Evolutionary conservation across 306 rosid species (phyloP), one percentile per base, ranked within the genome.

Genomic region (Cotoneaster glaucophyllus): DNA sequence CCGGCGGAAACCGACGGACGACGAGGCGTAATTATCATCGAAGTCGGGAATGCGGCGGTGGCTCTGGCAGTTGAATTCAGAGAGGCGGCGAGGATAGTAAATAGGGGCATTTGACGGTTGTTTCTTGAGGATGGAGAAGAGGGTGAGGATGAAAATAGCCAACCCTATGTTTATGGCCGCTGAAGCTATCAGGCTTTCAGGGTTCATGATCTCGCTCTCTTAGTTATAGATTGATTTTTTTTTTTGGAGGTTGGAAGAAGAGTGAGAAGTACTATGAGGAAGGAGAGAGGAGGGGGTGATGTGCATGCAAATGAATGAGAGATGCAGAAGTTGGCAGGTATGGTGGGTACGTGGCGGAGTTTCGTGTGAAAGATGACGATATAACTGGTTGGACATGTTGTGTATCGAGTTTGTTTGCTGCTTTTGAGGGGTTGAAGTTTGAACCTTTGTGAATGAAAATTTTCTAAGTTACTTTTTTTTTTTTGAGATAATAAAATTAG

Each of bases 151-250:
- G 18, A 92, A 68, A n/a, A 90, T 25, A 39, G 98, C 95, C 62
- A 90, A 56, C 5, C 96, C 96, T 61, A 92, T 81, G 95, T 94
- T 94, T 64, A 90, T 87, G 76, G 88, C 82, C 24, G 97, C 96
- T 3, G 97, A 94, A 39, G 98, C 97, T 8, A 90, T 26, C 12
- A 94, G 89, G 72, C 98, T 82, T 19, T 80, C 85, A 11, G 89
- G 80, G 58, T 88, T 80, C 98, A 94, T 93, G 62, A 22, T 56
- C 62, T 3, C 62, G 22, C 62, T 56, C 11, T 22, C 25, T n/a
- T 56, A n/a, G 25, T n/a, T 56, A 5, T 48, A 56, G 53, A 4
- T 67, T 43, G 29, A 26, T 41, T 41, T 37, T 50, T 37, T 50
- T 21, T 22, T 0, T 62, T 62, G 37, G 37, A 28, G 10, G 9